These are phyloP conservation scores for Russula olivacea DNA, from an alignment of 768 basidiomycete genomes.

Conservation along the genomic window DNA sequence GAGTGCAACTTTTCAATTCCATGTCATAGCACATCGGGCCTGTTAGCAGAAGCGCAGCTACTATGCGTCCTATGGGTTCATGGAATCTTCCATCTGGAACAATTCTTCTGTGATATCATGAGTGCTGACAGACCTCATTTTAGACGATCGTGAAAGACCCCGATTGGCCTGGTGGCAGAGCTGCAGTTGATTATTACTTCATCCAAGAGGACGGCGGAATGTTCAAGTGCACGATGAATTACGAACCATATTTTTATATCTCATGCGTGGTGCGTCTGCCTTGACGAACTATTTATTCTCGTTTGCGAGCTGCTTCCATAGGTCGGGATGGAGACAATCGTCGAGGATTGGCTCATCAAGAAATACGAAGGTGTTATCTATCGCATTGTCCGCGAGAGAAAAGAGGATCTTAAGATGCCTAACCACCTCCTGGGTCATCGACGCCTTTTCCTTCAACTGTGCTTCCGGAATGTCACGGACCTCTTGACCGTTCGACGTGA, in stretches of 20 bases:
- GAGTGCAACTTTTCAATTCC: constrained; percentile 31
- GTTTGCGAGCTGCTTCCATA: constrained; percentile 30
- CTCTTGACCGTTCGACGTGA: constrained; percentile 84
- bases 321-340: constrained; percentile 79
- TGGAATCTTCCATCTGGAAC: background rate
- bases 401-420: constrained; percentile 91
- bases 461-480: constrained; percentile 91
- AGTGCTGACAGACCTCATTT: background rate
- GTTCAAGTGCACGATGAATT: constrained; percentile 91
- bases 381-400: constrained; percentile 72
- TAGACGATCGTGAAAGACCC: constrained; percentile 85
- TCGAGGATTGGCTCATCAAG: constrained; percentile 95
- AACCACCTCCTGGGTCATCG: constrained; percentile 97
- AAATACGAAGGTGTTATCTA: constrained; percentile 83
- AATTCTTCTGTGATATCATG: background rate
- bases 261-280: constrained; percentile 71
- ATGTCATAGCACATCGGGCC: background rate
- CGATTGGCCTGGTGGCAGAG: constrained; percentile 74
- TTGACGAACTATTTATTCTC: background rate
- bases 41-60: background rate
- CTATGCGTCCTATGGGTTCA: background rate
- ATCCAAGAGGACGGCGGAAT: constrained; percentile 94
- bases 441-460: constrained; percentile 80
- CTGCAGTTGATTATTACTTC: constrained; percentile 95
- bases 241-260: constrained; percentile 93